Evolutionary conservation across 306 rosid species (phyloP), one percentile per base, ranked within the genome.

Genomic region (Neltuma alba): DNA sequence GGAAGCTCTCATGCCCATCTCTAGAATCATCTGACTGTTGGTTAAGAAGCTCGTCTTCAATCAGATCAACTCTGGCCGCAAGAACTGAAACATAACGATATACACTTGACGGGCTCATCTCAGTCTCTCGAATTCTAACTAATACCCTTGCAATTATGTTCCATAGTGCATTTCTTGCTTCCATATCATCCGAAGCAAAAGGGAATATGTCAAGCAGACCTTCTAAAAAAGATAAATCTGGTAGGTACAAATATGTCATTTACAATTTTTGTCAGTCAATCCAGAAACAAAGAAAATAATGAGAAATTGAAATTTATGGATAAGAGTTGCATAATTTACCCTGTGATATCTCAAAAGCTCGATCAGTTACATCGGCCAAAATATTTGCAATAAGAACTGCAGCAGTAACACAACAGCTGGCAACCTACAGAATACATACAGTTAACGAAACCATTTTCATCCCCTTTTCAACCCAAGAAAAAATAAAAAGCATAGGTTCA

Each of bases 141-240:
- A 94, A 65, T 75, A 94, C 66, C 86, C 95, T 83, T 54, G 87
- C 93, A 81, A 89, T 75, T 76, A 88, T 85, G 76, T 81, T 94
- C 99, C 99, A 94, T 27, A 91, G 75, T 76, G 99, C 97, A 85
- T 90, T 90, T 75, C 92, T 89, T 62, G 93, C 97, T 87, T 91
- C 99, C 75, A 79, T 60, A 80, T 94, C 99, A 55, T 89, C 91
- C 84, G 92, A 88, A 84, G 91, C 89, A 75, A 88, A 92, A 84
- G 97, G 89, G 82, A 95, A 95, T 72, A 89, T 75, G 66, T 95
- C 99, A 75, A 95, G 91, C 82, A 95, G 86, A 77, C 97, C 92
- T 83, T 75, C 97, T 40, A 95, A 76, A 63, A 95, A 86, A 72
- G 58, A 9, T 62, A 85, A 76, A 90, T 95, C 97, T 92, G 83